Conservation (phyloP, 2,329 filamentous ascomycete genomes). For the Aspergillus sp. region DNA sequence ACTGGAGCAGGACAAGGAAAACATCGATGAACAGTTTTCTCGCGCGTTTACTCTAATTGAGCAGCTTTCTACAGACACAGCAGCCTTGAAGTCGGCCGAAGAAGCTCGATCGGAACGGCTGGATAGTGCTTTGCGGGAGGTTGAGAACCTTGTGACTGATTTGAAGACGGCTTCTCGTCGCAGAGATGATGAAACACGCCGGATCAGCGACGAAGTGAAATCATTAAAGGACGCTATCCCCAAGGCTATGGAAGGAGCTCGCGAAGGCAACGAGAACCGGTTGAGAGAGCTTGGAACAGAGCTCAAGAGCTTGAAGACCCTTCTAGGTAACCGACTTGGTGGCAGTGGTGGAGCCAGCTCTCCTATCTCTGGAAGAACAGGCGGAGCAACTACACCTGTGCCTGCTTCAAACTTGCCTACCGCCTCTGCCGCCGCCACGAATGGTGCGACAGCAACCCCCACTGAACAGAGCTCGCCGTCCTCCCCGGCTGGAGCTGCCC, state of each 20-base stretch:
- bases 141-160: conserved; percentile 76
- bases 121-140: conserved; percentile 73
- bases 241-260: conserved; percentile 81
- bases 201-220: conserved; percentile 81
- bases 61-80: conserved; percentile 85
- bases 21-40: conserved; percentile 89
- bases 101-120: conserved; percentile 76
- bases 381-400: conserved; percentile 20
- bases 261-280: conserved; percentile 73
- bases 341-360: conserved; percentile 25
- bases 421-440: conserved; percentile 17
- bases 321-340: conserved; percentile 64
- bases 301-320: conserved; percentile 84
- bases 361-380: conserved; percentile 26
- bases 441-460: conserved; percentile 23
- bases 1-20: conserved; percentile 87
- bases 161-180: conserved; percentile 76
- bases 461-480: conserved; percentile 22
- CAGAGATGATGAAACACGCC: conserved; percentile 80
- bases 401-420: conserved; percentile 16
- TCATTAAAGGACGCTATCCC: conserved; percentile 80
- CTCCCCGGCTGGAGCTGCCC: conserved; percentile 16
- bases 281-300: conserved; percentile 82
- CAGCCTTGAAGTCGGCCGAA: conserved; percentile 81
- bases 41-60: conserved; percentile 88